These are phyloP conservation scores for Dryas integrifolia DNA, from an alignment of 331 rosid genomes.

Conservation along the genomic window DNA sequence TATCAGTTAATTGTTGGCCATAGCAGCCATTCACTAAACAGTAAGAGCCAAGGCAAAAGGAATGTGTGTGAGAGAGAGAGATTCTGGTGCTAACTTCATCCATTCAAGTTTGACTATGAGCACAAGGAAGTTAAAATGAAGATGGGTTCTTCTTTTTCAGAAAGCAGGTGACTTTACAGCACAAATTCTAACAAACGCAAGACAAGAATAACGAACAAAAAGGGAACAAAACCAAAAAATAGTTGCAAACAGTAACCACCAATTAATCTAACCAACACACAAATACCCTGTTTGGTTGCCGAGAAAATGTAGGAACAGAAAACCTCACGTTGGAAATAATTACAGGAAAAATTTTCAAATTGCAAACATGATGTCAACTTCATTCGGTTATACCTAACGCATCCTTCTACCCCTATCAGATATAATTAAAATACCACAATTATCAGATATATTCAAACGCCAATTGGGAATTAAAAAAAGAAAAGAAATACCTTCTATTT, in stretches of 20 bases:
- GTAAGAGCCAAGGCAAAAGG: background rate
- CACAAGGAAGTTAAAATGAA: constrained; percentile 31
- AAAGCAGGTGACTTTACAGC: constrained; percentile 36
- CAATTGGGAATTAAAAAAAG: background rate
- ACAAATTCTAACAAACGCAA: constrained; percentile 33
- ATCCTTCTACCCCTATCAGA: background rate
- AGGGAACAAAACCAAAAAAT: background rate
- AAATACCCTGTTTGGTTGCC: constrained; percentile 24
- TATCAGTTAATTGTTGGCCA: background rate
- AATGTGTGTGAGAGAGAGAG: background rate
- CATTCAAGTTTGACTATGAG: constrained; percentile 25
- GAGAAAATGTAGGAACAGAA: constrained; percentile 18
- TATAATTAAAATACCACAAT: background rate
- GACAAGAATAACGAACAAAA: constrained; percentile 34
- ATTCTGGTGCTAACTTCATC: constrained; percentile 23
- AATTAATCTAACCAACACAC: background rate
- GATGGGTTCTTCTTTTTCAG: constrained; percentile 31
- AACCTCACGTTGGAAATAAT: background rate
- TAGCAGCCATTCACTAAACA: background rate
- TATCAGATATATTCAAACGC: background rate
- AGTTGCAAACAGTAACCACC: background rate
- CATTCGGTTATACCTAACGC: background rate
- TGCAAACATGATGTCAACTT: constrained; percentile 6
- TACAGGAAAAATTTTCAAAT: background rate
- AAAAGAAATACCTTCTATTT: background rate